Conservation (phyloP, 1,284 basidiomycete genomes). For the Sporisorium scitamineum region DNA sequence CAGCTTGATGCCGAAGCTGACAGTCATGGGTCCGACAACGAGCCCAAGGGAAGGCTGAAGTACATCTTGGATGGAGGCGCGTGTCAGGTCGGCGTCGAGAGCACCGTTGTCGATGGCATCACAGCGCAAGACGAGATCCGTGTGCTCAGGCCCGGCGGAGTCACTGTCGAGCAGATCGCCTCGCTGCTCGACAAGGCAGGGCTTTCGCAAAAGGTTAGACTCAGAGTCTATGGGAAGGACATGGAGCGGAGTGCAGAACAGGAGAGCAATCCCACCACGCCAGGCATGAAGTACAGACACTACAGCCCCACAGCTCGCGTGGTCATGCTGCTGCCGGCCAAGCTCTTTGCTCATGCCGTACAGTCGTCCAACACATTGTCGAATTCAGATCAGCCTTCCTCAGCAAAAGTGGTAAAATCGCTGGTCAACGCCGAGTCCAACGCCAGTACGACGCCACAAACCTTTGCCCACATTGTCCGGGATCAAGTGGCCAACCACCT, state of each 20-base stretch:
- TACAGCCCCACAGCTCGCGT: conserved; percentile 79
- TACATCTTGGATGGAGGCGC: conserved; percentile 92
- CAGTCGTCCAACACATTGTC: conserved; percentile 2
- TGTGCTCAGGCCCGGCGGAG: conserved; percentile 89
- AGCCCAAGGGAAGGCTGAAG: conserved; percentile 71
- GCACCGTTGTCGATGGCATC: conserved; percentile 89
- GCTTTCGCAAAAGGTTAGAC: conserved; percentile 20
- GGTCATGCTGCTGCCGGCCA: conserved; percentile 42
- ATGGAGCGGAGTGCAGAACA: conserved; percentile 50
- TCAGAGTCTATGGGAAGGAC: conserved; percentile 65
- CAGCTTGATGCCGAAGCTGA: conserved; percentile 72
- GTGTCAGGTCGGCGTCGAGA: conserved; percentile 91
- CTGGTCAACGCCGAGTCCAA: conserved; percentile 9
- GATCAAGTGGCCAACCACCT: conserved; percentile 26
- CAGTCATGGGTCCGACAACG: background rate
- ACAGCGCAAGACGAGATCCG: conserved; percentile 76
- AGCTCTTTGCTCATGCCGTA: conserved; percentile 26
- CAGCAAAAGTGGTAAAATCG: conserved; percentile 23
- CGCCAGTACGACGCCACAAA: background rate
- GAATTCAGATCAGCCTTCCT: background rate
- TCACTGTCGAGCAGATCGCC: conserved; percentile 82
- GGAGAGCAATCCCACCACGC: conserved; percentile 80
- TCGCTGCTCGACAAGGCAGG: conserved; percentile 32
- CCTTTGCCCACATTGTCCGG: conserved; percentile 24
- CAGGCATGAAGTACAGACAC: conserved; percentile 99